A percentile compares a stretch with the other conserved stretches of the same genome.
phyloP scores from a whole-genome alignment of 352 stramenopile genomes.

The Phytophthora idaei region DNA sequence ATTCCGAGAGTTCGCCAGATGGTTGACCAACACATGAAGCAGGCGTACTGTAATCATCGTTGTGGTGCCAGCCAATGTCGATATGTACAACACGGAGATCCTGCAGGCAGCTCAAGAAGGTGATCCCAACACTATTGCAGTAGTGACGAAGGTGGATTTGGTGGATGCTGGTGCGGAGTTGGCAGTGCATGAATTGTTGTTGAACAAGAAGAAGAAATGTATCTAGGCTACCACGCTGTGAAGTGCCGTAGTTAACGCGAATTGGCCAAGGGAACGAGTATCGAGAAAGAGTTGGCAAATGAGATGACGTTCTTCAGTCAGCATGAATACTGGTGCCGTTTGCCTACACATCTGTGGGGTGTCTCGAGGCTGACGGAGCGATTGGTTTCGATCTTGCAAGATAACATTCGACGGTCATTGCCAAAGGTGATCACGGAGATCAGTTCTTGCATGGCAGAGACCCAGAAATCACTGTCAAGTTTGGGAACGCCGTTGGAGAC shows the following conservation, averaged over 20 bases:
- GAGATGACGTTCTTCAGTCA: slow-evolving; percentile 65
- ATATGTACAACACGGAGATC: slow-evolving; percentile 89
- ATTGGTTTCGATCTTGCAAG: slow-evolving; percentile 54
- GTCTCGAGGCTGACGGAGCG: slow-evolving; percentile 38
- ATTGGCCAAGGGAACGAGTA: slow-evolving; percentile 55
- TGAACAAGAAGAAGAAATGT: slow-evolving; percentile 73
- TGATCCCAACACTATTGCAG: slow-evolving; percentile 81
- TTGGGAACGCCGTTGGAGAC: slow-evolving; percentile 37
- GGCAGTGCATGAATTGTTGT: slow-evolving; percentile 71
- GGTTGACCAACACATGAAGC: slow-evolving; percentile 73
- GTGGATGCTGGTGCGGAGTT: slow-evolving; percentile 82
- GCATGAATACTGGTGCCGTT: slow-evolving; percentile 51
- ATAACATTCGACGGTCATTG: slow-evolving; percentile 53
- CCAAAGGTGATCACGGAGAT: slow-evolving; percentile 57
- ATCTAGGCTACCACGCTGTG: slow-evolving; percentile 85
- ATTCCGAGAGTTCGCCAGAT: slow-evolving; percentile 74
- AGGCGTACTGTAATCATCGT: slow-evolving; percentile 86
- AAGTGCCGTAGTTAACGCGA: slow-evolving; percentile 84
- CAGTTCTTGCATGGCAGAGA: slow-evolving; percentile 26
- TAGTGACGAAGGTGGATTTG: slow-evolving; percentile 90
- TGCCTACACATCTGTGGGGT: slow-evolving; percentile 42
- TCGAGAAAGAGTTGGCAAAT: slow-evolving; percentile 52
- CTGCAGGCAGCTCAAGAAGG: slow-evolving; percentile 68
- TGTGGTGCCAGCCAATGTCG: slow-evolving; percentile 84
- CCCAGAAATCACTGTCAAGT: slow-evolving; percentile 19